phyloP scores from a whole-genome alignment of 495 filamentous ascomycete genomes.

The Chaetomium cochliodes region DNA sequence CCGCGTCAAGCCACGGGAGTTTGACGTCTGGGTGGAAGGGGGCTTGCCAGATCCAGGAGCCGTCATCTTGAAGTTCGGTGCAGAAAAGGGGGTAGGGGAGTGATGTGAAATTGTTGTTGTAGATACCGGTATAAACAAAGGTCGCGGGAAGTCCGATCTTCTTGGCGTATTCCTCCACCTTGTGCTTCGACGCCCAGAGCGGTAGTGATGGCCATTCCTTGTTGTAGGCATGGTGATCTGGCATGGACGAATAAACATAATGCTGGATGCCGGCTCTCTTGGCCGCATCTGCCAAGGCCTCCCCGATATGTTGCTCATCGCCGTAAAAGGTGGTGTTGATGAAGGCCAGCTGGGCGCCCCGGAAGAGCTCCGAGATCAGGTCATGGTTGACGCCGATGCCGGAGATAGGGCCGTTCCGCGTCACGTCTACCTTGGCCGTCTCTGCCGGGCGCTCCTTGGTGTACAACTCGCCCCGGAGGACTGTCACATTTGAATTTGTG shows the following conservation, averaged over 20 bases:
- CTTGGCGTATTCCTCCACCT: constrained; percentile 85
- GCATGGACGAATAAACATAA: constrained; percentile 96
- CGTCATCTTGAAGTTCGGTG: constrained; percentile 80
- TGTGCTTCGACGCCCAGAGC: constrained; percentile 88
- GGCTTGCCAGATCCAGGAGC: constrained; percentile 88
- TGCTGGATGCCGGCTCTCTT: constrained; percentile 81
- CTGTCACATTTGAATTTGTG: constrained; percentile 75
- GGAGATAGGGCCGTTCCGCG: constrained; percentile 43
- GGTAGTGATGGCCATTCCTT: constrained; percentile 73
- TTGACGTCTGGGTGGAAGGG: constrained; percentile 87
- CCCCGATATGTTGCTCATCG: constrained; percentile 85
- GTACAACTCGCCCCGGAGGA: constrained; percentile 80
- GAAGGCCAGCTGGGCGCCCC: constrained; percentile 82
- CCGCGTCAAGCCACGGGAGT: constrained; percentile 95
- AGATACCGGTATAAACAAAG: constrained; percentile 94
- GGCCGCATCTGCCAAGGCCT: constrained; percentile 83
- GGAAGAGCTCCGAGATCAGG: constrained; percentile 76
- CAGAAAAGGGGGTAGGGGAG: constrained; percentile 90
- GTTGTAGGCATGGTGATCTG: constrained; percentile 78
- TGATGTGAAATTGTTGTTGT: constrained; percentile 98
- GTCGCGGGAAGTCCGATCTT: constrained; percentile 81
- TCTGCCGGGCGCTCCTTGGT: constrained; percentile 50
- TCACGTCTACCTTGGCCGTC: constrained; percentile 45
- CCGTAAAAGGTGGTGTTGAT: constrained; percentile 99
- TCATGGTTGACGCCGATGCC: constrained; percentile 54